Base-by-base conservation (phyloP, 2,329 filamentous ascomycete genomes). In the Sporothrix phasma region DNA sequence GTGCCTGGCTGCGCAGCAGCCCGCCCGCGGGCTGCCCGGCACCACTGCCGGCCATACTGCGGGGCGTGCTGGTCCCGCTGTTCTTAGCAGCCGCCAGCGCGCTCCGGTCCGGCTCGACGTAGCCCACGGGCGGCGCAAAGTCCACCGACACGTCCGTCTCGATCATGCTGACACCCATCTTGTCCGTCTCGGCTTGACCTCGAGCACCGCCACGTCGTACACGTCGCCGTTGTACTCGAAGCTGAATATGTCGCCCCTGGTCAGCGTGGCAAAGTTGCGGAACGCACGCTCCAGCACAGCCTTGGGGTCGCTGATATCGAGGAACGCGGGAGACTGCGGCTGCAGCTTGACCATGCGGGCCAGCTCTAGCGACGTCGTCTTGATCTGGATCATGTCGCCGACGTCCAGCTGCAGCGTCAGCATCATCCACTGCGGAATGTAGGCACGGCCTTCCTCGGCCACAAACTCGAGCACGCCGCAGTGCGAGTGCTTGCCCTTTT, bases 381-480 rank as follows among this genome's bases (percentile, higher is more conserved):
- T 95, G 75, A 97, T 87, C 77, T 99, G 92, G 3, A 99, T 83
- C 71, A 99, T 86, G 72, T 99, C 94, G 61, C 94, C 94, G 1
- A 93, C 90, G 65, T 97, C 93, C 64, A 99, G 85, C 1, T 84
- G 79, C 5, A 99, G 84, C 0, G 90, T 94, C 78, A 92, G 85
- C 94, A 99, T 97, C 79, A 97, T 88, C 91, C 94, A 99, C 75
- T 92, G 91, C 37, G 94, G 94, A 66, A 99, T 81, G 76, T 99
- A 99, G 62, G 95, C 92, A 74, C 94, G 89, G 59, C 94, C 94
- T 76, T 99, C 94, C 73, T 99, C 94, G 3, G 94, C 94, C 64
- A 96, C 94, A 73, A 99, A 99, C 76, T 99, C 94, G 68, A 99
- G 77, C 22, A 99, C 94, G 79, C 94, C 94, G 5, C 90, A 92